Evolutionary conservation across 1,284 basidiomycete genomes (phyloP).

Genomic region (Rugosomyces carneus): DNA sequence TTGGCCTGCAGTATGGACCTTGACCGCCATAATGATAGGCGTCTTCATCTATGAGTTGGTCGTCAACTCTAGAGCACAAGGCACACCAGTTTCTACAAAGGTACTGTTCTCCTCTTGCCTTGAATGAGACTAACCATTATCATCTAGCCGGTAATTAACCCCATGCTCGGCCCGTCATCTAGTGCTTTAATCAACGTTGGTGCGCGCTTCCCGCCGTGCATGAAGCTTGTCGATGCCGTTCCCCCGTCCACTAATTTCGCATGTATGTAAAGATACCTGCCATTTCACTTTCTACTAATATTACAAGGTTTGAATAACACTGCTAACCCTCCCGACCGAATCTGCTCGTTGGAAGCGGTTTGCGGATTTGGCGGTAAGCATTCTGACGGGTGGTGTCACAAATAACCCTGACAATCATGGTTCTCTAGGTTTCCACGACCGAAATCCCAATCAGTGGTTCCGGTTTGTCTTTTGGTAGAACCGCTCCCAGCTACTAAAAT

Average conservation of each 20-base stretch:
- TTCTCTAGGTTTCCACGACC: constrained; percentile 49
- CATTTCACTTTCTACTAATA: constrained; percentile 5
- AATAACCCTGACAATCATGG: background rate
- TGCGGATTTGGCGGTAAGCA: constrained; percentile 77
- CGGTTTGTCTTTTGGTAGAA: constrained; percentile 40
- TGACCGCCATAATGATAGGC: constrained; percentile 63
- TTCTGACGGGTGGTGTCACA: background rate
- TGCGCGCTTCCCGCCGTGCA: constrained; percentile 83
- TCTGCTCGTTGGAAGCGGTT: constrained; percentile 77
- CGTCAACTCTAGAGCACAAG: constrained; percentile 66
- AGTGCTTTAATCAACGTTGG: constrained; percentile 84
- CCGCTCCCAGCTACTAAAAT: background rate
- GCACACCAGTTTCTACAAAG: constrained; percentile 77
- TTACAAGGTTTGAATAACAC: constrained; percentile 65
- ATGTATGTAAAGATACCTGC: constrained; percentile 54
- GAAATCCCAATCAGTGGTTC: constrained; percentile 80
- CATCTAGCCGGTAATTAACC: constrained; percentile 76
- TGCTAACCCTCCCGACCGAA: constrained; percentile 59
- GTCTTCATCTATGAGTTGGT: constrained; percentile 79
- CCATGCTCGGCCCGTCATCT: constrained; percentile 87
- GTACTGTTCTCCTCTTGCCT: constrained; percentile 29
- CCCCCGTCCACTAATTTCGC: constrained; percentile 55
- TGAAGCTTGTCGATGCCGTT: constrained; percentile 68
- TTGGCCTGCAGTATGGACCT: constrained; percentile 45
- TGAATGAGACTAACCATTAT: constrained; percentile 1